Base-by-base conservation (phyloP, 2,329 filamentous ascomycete species). In the Fusarium sp. region DNA sequence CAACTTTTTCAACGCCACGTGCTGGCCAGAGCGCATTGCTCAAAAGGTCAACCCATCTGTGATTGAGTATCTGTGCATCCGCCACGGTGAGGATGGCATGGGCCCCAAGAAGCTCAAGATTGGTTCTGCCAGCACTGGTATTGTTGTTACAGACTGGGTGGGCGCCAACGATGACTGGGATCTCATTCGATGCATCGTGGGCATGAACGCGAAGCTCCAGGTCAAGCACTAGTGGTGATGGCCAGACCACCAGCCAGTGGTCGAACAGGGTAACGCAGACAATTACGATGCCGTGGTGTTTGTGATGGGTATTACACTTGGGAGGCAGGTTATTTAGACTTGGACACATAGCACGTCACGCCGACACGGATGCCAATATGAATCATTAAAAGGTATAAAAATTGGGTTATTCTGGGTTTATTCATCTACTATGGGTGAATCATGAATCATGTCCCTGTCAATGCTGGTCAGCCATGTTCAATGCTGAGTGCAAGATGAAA, bases 61-160 rank as follows among this genome's bases (percentile, higher is more conserved):
- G 64, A 81, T 92, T 67, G 89, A 92, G 77, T 90, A 92, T 80
- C 82, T 92, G 32, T 92, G 90, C 80, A 83, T 86, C 73, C 83
- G 83, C 14, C 91, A 92, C 79, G 88, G 87, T 54, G 85, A 87
- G 71, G 79, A 84, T 8, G 87, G 85, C 59, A 87, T 87, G 73
- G 89, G 88, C 0, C 85, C 87, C 7, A 83, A 83, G 14, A 82
- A 86, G 70, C 81, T 89, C 60, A 84, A 86, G 54, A 85, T 92
- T 37, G 92, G 93, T 2, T 92, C 95, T 79, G 95, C 93, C 32
- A 89, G 91, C 7, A 97, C 95, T 2, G 97, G 97, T 5, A 91
- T 98, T 68, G 92, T 98, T 52, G 93, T 98, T 30, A 97, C 93
- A 71, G 97, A 99, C 83, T 98, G 94, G 94, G 95, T 98, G 60